These are phyloP conservation scores for Raddia distichophylla DNA, from an alignment of 176 grass and related monocot species.

Conservation along the genomic window DNA sequence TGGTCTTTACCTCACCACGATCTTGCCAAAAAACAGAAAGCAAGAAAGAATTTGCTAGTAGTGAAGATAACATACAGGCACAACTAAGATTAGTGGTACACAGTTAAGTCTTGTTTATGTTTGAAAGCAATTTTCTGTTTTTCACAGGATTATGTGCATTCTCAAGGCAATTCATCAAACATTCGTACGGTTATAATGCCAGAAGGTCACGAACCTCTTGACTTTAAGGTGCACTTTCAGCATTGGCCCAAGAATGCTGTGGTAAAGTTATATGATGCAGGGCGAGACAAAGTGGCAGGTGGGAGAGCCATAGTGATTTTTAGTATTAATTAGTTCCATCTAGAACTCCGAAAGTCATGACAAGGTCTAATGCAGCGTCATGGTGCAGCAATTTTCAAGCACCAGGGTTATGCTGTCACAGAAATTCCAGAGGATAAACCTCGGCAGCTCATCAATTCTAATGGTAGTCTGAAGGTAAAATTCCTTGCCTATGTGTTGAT, in stretches of 20 bases:
- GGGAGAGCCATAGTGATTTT: neutral
- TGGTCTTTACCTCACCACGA: too few species aligned
- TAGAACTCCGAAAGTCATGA: neutral
- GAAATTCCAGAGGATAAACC: constrained; percentile 69
- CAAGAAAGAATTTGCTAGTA: neutral
- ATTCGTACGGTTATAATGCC: constrained; percentile 55
- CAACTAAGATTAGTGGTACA: neutral
- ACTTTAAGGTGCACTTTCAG: constrained; percentile 76
- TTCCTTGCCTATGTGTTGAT: constrained; percentile 15
- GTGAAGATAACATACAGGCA: neutral
- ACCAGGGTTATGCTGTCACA: constrained; percentile 72
- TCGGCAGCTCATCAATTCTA: constrained; percentile 47
- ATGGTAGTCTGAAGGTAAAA: constrained; percentile 69
- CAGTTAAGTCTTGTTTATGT: neutral
- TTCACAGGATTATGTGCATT: constrained; percentile 61
- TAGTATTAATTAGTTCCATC: neutral
- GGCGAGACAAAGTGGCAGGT: constrained; percentile 91
- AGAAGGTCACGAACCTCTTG: constrained; percentile 72
- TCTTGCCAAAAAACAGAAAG: too few species aligned
- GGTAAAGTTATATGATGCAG: constrained; percentile 67
- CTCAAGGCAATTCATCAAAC: constrained; percentile 50
- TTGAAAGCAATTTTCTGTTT: constrained; percentile 29
- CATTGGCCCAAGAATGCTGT: constrained; percentile 65
- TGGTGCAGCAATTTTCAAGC: constrained; percentile 81
- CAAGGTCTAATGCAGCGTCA: constrained; percentile 36